phyloP scores from a whole-genome alignment of 139 green algal species.

The Ostreobium quekettii region DNA sequence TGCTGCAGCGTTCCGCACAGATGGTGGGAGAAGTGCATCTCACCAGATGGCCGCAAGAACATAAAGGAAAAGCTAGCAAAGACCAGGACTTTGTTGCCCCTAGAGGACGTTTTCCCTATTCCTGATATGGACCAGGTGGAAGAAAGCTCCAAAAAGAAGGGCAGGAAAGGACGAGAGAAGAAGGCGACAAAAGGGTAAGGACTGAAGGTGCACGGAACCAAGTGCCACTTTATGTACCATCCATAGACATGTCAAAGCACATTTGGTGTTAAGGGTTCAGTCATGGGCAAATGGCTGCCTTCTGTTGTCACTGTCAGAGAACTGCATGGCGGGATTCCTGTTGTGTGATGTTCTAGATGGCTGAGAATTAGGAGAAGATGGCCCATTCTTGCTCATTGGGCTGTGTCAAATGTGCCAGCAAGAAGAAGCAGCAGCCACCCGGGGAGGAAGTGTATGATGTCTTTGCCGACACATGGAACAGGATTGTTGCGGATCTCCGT shows the following conservation, averaged over 20 bases:
- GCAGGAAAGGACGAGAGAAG: conserved; percentile 11
- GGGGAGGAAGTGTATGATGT: conserved; percentile 14
- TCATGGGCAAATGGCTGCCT: too few species aligned
- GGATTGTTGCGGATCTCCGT: conserved; percentile 28
- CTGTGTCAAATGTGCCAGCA: neutral
- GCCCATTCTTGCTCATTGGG: neutral
- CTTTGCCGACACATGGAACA: conserved; percentile 28
- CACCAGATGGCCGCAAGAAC: conserved; percentile 6
- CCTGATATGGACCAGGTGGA: neutral
- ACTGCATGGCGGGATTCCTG: neutral
- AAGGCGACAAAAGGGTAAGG: too few species aligned
- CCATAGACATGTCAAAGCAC: too few species aligned
- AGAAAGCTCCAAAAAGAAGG: conserved; percentile 8
- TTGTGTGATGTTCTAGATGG: neutral
- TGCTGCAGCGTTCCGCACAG: neutral
- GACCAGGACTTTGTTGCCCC: neutral
- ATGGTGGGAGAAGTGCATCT: conserved; percentile 20
- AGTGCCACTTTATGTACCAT: too few species aligned
- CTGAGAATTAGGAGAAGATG: neutral
- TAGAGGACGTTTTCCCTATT: conserved; percentile 1
- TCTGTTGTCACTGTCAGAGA: too few species aligned
- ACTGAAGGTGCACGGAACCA: too few species aligned
- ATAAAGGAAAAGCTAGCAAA: conserved; percentile 7
- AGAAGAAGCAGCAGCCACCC: neutral
- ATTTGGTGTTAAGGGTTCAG: too few species aligned